Percentiles rank a stretch among this genome's conserved stretches.
Conservation (phyloP, 1,284 basidiomycete genomes). For the Neotropicomus parvogracilis region DNA sequence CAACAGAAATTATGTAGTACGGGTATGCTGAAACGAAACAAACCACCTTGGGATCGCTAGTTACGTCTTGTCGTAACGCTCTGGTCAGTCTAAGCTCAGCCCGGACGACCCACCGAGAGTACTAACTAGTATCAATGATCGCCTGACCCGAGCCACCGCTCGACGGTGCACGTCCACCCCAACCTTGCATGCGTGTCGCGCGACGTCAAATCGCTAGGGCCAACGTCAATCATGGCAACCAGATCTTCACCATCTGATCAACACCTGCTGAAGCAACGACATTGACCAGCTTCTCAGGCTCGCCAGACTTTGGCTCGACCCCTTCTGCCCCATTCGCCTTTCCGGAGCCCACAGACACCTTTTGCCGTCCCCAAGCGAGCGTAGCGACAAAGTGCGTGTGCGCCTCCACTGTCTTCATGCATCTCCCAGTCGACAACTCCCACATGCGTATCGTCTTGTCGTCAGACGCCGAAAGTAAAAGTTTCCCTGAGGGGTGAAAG, state of each 20-base stretch:
- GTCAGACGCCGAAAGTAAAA: conserved; percentile 82
- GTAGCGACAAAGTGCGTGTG: conserved; percentile 83
- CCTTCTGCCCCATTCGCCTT: conserved; percentile 40
- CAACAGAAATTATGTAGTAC: conserved; percentile 32
- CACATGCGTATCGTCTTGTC: conserved; percentile 89
- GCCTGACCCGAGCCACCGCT: conserved; percentile 16
- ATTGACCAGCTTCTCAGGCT: conserved; percentile 63
- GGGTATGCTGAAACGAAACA: conserved; percentile 31
- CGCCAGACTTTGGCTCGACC: conserved; percentile 33
- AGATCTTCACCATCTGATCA: conserved; percentile 68
- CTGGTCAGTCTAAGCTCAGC: conserved; percentile 19
- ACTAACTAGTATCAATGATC: too few species aligned
- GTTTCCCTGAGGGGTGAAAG: conserved; percentile 85
- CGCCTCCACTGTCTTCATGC: conserved; percentile 80
- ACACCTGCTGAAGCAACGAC: conserved; percentile 80
- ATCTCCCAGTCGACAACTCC: conserved; percentile 81
- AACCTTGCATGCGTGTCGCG: conserved; percentile 6
- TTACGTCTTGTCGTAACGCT: conserved; percentile 28
- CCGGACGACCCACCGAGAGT: too few species aligned
- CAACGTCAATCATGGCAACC: conserved; percentile 45
- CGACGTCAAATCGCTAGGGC: conserved; percentile 5
- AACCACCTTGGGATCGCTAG: conserved; percentile 35
- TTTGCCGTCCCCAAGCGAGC: conserved; percentile 76
- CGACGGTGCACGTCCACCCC: conserved; percentile 12
- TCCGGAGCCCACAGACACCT: conserved; percentile 26